phyloP scores from a whole-genome alignment of 768 basidiomycete species.

The Mycena amicta region DNA sequence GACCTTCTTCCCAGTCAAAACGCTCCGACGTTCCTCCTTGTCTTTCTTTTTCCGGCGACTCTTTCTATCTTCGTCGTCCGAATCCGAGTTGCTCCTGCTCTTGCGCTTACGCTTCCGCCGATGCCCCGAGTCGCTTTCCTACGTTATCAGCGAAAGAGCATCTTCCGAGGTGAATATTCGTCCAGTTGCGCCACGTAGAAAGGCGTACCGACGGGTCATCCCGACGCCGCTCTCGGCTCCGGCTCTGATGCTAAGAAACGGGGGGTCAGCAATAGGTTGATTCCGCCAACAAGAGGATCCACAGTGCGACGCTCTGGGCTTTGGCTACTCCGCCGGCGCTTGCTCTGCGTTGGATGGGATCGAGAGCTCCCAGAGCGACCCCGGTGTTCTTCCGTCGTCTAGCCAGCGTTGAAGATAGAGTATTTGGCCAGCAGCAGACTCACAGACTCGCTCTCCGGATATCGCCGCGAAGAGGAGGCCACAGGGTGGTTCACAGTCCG shows the following conservation, averaged over 20 bases:
- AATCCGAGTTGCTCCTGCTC: slow-evolving; percentile 2
- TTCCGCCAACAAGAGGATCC: slow-evolving; percentile 2
- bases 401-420: not conserved
- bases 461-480: not conserved
- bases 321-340: not conserved
- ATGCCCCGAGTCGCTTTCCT: slow-evolving; percentile 3
- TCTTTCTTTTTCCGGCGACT: slow-evolving; percentile 42
- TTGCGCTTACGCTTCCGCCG: slow-evolving; percentile 1
- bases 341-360: not conserved
- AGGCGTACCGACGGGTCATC: slow-evolving; percentile 17
- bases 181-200: not conserved
- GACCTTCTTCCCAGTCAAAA: slow-evolving; percentile 66
- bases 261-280: not conserved
- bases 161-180: slow-evolving; percentile 21
- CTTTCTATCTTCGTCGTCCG: slow-evolving; percentile 24
- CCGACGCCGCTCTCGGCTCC: slow-evolving; percentile 9
- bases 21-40: slow-evolving; percentile 53
- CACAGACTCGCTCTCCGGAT: not conserved
- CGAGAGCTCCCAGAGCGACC: not conserved
- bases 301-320: not conserved
- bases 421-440: not conserved
- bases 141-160: slow-evolving; percentile 8
- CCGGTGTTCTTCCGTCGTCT: not conserved
- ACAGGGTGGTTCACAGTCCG: not conserved
- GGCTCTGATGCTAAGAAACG: slow-evolving; percentile 2